Evolutionary conservation across 148 eudicot species (phyloP), one percentile per base, ranked within the genome.

Genomic region (Nyssa sinensis): DNA sequence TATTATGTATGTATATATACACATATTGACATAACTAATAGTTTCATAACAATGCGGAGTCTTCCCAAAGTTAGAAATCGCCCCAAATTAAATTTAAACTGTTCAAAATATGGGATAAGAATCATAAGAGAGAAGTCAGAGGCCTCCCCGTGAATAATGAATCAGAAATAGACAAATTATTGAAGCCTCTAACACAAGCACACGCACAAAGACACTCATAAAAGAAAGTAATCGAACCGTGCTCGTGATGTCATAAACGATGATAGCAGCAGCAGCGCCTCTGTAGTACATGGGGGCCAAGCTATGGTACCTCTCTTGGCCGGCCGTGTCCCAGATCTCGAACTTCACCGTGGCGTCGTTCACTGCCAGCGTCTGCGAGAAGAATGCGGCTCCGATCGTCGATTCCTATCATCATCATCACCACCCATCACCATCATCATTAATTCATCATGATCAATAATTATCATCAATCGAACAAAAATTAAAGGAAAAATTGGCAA

Each of bases 221-320:
- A 12, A 27, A 62, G 27, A 63, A 57, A 8, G 29, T 12, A 39
- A 10, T 60, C 70, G 57, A 72, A 95, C 99, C 92, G 82, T 58
- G 85, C 75, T 90, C 47, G 94, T 77, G 79, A 95, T 91, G 79
- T 95, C 99, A 53, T 88, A 95, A 35, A 95, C 99, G 29, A 95
- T 95, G 32, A 95, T 89, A 5, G 99, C 99, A 8, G 99, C 99
- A 12, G 97, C 99, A 24, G 99, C 98, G 24, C 99, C 98, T 79
- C 99, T 81, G 75, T 95, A 95, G 77, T 95, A 95, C 99, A 95
- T 95, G 58, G 99, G 99, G 64, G 99, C 99, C 81, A 95, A 91
- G 77, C 99, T 92, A 72, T 95, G 99, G 78, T 95, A 92, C 82
- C 99, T 89, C 81, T 92, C 98, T 76, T 92, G 97, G 0, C 97